Conservation (phyloP, 1,139 yeast species). For the Keqinozyma sinolaborantium region DNA sequence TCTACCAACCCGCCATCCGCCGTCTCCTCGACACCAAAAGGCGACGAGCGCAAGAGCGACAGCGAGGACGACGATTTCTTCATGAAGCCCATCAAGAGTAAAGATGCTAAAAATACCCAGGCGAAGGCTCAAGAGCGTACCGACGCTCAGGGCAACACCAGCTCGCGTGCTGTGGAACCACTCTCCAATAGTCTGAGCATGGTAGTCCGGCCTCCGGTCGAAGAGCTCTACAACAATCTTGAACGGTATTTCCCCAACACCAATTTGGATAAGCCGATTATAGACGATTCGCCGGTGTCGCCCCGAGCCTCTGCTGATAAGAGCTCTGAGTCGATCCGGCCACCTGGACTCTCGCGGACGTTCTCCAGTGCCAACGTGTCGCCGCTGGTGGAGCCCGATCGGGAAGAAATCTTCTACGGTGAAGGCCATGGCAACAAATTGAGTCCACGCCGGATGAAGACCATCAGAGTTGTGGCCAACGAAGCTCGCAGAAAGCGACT, state of each 20-base stretch:
- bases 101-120: background rate
- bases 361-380: slow-evolving; percentile 47
- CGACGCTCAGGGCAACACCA: slow-evolving; percentile 1
- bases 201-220: slow-evolving; percentile 87
- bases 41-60: too few relatives aligned
- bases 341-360: slow-evolving; percentile 34
- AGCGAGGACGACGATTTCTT: slow-evolving; percentile 24
- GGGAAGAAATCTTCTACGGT: slow-evolving; percentile 34
- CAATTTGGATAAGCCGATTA: slow-evolving; percentile 87
- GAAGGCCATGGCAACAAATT: slow-evolving; percentile 26
- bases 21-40: slow-evolving; percentile 7
- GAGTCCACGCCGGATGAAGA: slow-evolving; percentile 56
- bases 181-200: slow-evolving; percentile 18
- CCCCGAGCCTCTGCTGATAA: slow-evolving; percentile 24
- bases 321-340: slow-evolving; percentile 4
- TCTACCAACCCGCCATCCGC: background rate
- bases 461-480: slow-evolving; percentile 87
- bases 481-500: slow-evolving; percentile 71
- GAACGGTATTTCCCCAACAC: slow-evolving; percentile 92
- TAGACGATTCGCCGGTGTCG: slow-evolving; percentile 72
- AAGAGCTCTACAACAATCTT: slow-evolving; percentile 85
- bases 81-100: slow-evolving; percentile 19
- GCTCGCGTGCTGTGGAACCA: background rate
- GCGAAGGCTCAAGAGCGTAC: slow-evolving; percentile 1
- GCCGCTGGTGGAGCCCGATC: slow-evolving; percentile 25